phyloP scores from a whole-genome alignment of 495 filamentous ascomycete species.

The Gamarada debralockiae region DNA sequence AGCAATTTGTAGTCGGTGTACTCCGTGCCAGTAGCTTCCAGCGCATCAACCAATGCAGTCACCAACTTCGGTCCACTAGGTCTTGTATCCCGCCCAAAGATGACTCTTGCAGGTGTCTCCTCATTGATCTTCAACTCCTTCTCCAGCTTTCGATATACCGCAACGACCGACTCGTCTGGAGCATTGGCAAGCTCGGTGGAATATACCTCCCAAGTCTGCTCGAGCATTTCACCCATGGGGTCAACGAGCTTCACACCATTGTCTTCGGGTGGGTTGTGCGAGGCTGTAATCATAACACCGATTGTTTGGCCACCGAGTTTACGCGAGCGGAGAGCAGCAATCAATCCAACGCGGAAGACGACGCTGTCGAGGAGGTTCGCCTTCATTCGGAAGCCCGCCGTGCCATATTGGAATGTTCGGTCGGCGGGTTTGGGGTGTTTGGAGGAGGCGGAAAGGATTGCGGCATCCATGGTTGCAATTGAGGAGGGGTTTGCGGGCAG shows the following conservation, averaged over 20 bases:
- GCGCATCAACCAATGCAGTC: constrained; percentile 67
- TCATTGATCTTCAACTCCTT: constrained; percentile 71
- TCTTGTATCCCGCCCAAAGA: constrained; percentile 90
- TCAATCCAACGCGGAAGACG: constrained; percentile 83
- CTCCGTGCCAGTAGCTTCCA: constrained; percentile 69
- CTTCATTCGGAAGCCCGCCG: constrained; percentile 70
- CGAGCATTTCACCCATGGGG: constrained; percentile 96
- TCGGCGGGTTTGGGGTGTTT: constrained; percentile 66
- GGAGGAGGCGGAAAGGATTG: constrained; percentile 56
- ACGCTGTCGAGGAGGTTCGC: constrained; percentile 78
- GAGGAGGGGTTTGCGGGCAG: not conserved
- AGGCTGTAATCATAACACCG: constrained; percentile 98
- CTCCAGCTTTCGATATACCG: constrained; percentile 70
- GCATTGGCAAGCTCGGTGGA: constrained; percentile 87
- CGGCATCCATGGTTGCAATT: constrained; percentile 29
- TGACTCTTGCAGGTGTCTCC: constrained; percentile 66
- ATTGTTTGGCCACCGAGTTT: constrained; percentile 86
- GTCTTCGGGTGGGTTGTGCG: constrained; percentile 94
- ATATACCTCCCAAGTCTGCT: constrained; percentile 87
- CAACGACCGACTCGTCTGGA: constrained; percentile 65
- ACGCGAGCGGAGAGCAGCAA: constrained; percentile 86
- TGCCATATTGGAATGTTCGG: constrained; percentile 84
- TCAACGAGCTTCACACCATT: constrained; percentile 99
- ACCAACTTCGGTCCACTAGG: constrained; percentile 85
- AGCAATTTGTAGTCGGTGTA: constrained; percentile 79